These are phyloP conservation scores for Xylariales sp. DNA, from an alignment of 2,329 filamentous ascomycete species.

Conservation along the genomic window DNA sequence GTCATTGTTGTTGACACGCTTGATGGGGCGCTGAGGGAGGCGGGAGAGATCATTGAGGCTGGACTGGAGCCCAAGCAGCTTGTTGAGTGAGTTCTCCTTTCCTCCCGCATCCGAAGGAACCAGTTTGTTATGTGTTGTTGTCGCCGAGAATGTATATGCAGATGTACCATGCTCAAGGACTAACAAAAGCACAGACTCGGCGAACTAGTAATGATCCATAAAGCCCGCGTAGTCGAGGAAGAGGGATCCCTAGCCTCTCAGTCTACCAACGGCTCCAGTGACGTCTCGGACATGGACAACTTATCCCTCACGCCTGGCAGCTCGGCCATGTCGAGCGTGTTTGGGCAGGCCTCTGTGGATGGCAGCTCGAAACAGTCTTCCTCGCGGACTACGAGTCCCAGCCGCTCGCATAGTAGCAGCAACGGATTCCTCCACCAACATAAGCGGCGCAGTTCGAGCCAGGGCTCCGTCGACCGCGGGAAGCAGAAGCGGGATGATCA, in stretches of 20 bases:
- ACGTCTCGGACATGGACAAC: slow-evolving; percentile 31
- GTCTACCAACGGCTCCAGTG: slow-evolving; percentile 19
- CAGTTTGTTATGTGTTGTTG: too few species aligned
- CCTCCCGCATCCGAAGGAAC: too few species aligned
- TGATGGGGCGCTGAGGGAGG: slow-evolving; percentile 73
- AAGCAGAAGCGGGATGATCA: slow-evolving; percentile 43
- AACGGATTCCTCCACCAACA: slow-evolving; percentile 15
- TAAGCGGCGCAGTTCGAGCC: slow-evolving; percentile 28
- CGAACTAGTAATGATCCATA: slow-evolving; percentile 64
- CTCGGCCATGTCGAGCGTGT: slow-evolving; percentile 38
- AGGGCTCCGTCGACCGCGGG: slow-evolving; percentile 16
- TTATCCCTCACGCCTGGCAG: slow-evolving; percentile 22
- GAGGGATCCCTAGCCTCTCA: slow-evolving; percentile 23
- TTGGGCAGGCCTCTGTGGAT: slow-evolving; percentile 16
- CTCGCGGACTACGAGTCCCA: not conserved
- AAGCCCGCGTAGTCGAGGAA: slow-evolving; percentile 36
- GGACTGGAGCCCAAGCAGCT: slow-evolving; percentile 69
- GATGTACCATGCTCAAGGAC: not conserved
- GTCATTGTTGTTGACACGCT: slow-evolving; percentile 72
- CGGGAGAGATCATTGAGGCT: slow-evolving; percentile 81
- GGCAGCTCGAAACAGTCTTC: not conserved
- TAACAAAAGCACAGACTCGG: slow-evolving; percentile 51
- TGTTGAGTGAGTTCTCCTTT: slow-evolving; percentile 58
- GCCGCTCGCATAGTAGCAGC: slow-evolving; percentile 13
- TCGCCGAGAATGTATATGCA: not conserved